Evolutionary conservation across 23 red algal genomes (phyloP), one percentile per base, ranked within the genome.

Genomic region (Chondrus crispus): DNA sequence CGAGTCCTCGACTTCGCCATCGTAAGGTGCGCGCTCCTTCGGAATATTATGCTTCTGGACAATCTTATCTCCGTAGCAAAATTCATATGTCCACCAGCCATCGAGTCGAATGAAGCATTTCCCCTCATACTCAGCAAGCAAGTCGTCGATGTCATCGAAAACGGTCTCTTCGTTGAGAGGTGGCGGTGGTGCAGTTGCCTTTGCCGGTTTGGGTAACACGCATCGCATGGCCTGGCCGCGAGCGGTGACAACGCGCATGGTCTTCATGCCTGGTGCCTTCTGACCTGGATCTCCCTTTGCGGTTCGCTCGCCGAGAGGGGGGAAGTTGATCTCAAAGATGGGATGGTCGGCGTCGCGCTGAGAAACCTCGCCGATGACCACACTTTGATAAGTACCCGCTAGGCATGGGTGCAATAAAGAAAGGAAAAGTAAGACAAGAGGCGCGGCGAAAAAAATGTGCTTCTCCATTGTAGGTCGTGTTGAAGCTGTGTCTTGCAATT

Each of bases 71-170:
- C 89, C 89, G 45, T 91, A 90, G 60, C 95, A 97, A 73, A 97
- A 97, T 32, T 93, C 90, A 73, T 97, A 97, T 2, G 82, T 93
- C 95, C 95, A 97, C 89, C 90, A 97, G 3, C 90, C 90, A 2
- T 97, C 95, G 16, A 74, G 26, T 16, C 72, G 64, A 29, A 78
- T 50, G 11, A 77, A 87, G 84, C 92, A 94, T 24, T 71, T 88
- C 19, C 72, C 75, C 40, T 87, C 81, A 45, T 94, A 94, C 8
- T 50, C 82, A 2, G 14, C 16, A 54, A 94, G 38, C 19, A 94
- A 51, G 30, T 54, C 30, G 32, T 94, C 92, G 45, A 94, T 87
- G 48, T 87, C 92, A 74, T 87, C 82, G 41, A 94, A 94, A 50
- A n/a, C 28, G 33, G 33, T 45, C 20, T 82, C 77, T 32, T 70